Conservation (phyloP, 2,329 filamentous ascomycete species). For the Ceratocystiopsis brevicomis region DNA sequence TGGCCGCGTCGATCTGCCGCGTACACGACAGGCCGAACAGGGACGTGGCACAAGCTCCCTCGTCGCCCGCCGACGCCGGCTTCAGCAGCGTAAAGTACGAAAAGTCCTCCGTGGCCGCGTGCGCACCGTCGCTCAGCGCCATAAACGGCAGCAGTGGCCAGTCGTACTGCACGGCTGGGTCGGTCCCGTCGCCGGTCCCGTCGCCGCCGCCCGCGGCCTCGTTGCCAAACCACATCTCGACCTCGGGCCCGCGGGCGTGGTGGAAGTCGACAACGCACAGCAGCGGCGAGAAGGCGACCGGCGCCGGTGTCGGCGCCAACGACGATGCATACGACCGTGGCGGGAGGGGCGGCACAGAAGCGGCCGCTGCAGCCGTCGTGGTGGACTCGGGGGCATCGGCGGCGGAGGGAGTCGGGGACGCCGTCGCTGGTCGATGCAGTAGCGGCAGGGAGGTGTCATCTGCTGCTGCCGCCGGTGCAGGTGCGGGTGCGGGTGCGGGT, state of each 20-base stretch:
- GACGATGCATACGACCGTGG: slow-evolving; percentile 2
- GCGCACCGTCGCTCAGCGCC: slow-evolving; percentile 87
- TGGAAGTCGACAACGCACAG: slow-evolving; percentile 72
- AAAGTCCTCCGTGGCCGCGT: slow-evolving; percentile 91
- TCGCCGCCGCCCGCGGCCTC: slow-evolving; percentile 45
- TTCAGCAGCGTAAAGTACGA: slow-evolving; percentile 88
- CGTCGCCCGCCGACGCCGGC: slow-evolving; percentile 20
- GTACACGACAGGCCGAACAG: slow-evolving; percentile 95
- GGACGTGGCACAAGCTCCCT: slow-evolving; percentile 32
- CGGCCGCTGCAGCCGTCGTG: slow-evolving; percentile 2
- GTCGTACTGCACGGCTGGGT: slow-evolving; percentile 68
- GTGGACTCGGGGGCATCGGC: neutral
- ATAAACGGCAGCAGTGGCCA: slow-evolving; percentile 91
- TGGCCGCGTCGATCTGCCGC: slow-evolving; percentile 65
- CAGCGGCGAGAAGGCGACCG: slow-evolving; percentile 37
- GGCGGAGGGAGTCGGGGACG: too few species aligned
- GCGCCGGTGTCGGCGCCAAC: neutral
- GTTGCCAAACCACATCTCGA: slow-evolving; percentile 72
- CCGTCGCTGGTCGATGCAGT: too few species aligned
- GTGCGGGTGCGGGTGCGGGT: neutral
- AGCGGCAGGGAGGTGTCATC: neutral
- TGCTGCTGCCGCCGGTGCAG: slow-evolving; percentile 1
- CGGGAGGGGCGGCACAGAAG: too few species aligned
- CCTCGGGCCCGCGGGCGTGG: slow-evolving; percentile 74
- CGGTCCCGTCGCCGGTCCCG: too few species aligned